Conservation (phyloP, 345 rosid genomes). For the Clausena lansium region DNA sequence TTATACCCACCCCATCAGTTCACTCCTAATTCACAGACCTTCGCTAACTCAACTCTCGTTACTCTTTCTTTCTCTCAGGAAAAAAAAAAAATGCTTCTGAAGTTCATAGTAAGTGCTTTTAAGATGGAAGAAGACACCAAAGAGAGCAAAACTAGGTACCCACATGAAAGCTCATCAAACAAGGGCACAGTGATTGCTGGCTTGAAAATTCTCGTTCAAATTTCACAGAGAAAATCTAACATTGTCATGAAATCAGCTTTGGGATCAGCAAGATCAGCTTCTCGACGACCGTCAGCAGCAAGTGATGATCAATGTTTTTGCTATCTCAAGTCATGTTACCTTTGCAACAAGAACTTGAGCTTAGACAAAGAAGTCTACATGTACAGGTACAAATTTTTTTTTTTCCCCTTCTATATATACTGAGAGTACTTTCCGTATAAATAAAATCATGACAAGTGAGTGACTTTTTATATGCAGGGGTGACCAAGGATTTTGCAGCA, state of each 20-base stretch:
- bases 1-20: not conserved
- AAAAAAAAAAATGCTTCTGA: conserved; percentile 8
- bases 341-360: conserved; percentile 50
- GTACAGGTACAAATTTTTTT: conserved; percentile 51
- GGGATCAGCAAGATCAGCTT: not conserved
- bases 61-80: not conserved
- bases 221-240: conserved; percentile 30
- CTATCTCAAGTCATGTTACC: conserved; percentile 56
- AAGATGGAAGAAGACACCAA: conserved; percentile 4
- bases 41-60: not conserved
- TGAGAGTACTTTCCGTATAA: not conserved
- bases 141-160: not conserved
- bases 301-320: conserved; percentile 20
- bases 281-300: not conserved
- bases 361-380: conserved; percentile 71
- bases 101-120: conserved; percentile 10
- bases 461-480: conserved; percentile 41
- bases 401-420: too few species aligned
- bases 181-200: conserved; percentile 45
- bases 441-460: not conserved
- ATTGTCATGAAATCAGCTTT: conserved; percentile 45
- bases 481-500: conserved; percentile 77
- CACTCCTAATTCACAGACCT: not conserved
- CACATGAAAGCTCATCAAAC: not conserved
- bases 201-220: conserved; percentile 44